These are phyloP conservation scores for Jamesozyma rosinii DNA, from an alignment of 805 yeast species.

Conservation along the genomic window DNA sequence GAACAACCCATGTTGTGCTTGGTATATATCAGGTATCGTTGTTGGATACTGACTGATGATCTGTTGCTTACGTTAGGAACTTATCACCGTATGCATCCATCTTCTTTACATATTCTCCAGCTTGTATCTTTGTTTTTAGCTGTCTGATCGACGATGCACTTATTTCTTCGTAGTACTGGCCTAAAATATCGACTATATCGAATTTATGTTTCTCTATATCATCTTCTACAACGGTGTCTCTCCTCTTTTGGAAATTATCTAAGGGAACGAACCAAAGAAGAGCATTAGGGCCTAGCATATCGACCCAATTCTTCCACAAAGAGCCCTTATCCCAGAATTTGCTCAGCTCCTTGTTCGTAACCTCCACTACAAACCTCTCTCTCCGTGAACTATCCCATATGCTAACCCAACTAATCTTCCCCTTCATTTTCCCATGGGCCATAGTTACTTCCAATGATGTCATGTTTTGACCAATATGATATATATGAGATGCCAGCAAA, in stretches of 20 bases:
- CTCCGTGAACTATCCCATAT: conserved; percentile 22
- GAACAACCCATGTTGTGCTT: too few species aligned
- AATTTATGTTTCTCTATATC: neutral
- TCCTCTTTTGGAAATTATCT: conserved; percentile 8
- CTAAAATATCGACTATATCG: conserved; percentile 12
- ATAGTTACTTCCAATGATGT: conserved; percentile 53
- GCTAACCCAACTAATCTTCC: conserved; percentile 22
- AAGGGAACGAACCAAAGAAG: conserved; percentile 28
- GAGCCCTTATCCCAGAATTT: conserved; percentile 20
- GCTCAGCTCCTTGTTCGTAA: conserved; percentile 22
- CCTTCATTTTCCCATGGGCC: neutral
- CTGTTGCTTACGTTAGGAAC: neutral
- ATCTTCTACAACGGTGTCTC: conserved; percentile 1
- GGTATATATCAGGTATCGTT: too few species aligned
- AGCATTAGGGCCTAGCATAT: conserved; percentile 24
- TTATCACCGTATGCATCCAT: conserved; percentile 4
- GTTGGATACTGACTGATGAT: too few species aligned
- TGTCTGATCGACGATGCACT: conserved; percentile 7
- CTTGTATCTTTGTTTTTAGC: conserved; percentile 23
- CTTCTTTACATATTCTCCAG: conserved; percentile 20
- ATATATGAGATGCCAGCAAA: conserved; percentile 36
- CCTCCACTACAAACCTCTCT: conserved; percentile 36
- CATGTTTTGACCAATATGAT: conserved; percentile 39
- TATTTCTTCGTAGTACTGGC: conserved; percentile 23
- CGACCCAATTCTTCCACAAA: conserved; percentile 19